A percentile compares a stretch with the other conserved stretches of the same genome.
phyloP scores from a whole-genome alignment of 2,329 filamentous ascomycete species.

The Pseudogymnoascus sp. region DNA sequence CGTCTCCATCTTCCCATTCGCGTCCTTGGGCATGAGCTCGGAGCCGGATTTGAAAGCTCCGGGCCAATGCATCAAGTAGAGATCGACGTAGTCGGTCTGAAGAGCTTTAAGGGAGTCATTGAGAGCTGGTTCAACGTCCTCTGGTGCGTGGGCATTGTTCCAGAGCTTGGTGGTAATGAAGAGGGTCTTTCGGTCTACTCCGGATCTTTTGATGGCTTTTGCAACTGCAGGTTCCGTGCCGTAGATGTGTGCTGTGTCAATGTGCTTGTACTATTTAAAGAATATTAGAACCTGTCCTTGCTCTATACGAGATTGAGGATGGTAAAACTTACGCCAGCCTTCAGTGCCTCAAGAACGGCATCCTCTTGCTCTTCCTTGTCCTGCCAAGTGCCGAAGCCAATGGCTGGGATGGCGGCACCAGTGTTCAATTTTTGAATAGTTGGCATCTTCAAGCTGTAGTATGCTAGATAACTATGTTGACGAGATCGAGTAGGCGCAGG shows the following conservation, averaged over 20 bases:
- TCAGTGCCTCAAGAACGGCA: slow-evolving; percentile 39
- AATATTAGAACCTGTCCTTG: background rate
- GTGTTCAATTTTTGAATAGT: slow-evolving; percentile 34
- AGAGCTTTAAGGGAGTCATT: slow-evolving; percentile 30
- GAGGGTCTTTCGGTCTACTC: slow-evolving; percentile 33
- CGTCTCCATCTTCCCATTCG: slow-evolving; percentile 19
- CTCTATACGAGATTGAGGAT: background rate
- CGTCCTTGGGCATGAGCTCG: slow-evolving; percentile 20
- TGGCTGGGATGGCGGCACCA: slow-evolving; percentile 32
- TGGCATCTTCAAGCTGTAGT: background rate
- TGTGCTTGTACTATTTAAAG: slow-evolving; percentile 30
- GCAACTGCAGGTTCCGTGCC: slow-evolving; percentile 37
- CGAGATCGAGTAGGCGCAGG: background rate
- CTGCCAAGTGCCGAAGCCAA: slow-evolving; percentile 35
- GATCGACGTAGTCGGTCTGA: slow-evolving; percentile 31
- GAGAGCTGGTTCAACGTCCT: slow-evolving; percentile 28
- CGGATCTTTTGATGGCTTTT: slow-evolving; percentile 32
- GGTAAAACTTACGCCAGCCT: slow-evolving; percentile 23
- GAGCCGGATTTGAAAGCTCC: slow-evolving; percentile 24
- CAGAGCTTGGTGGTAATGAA: slow-evolving; percentile 52
- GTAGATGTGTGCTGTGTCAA: slow-evolving; percentile 40
- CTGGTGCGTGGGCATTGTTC: slow-evolving; percentile 37
- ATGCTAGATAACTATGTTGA: background rate
- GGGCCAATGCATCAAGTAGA: slow-evolving; percentile 34
- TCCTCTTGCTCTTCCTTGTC: slow-evolving; percentile 35